phyloP scores from a whole-genome alignment of 2,329 filamentous ascomycete species.

The Colletotrichum endophyticum region DNA sequence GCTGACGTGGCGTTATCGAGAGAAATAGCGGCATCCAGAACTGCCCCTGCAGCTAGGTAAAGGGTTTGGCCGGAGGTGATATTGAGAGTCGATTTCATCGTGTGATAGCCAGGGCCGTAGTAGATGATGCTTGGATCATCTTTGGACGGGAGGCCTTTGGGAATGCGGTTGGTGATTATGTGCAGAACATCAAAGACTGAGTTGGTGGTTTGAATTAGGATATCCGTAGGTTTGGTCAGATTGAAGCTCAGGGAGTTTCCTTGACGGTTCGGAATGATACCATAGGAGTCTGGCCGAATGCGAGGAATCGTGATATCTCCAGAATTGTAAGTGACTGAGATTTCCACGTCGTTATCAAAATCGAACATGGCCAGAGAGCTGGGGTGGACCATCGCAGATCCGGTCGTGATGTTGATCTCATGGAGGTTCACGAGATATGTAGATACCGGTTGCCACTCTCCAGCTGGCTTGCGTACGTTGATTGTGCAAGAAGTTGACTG shows the following conservation, averaged over 20 bases:
- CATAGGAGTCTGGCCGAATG: neutral
- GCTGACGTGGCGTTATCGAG: slow-evolving; percentile 16
- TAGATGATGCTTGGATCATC: slow-evolving; percentile 21
- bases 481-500: neutral
- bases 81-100: slow-evolving; percentile 1
- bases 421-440: neutral
- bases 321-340: neutral
- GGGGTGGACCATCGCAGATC: neutral
- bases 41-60: neutral
- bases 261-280: neutral
- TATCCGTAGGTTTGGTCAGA: neutral
- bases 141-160: neutral
- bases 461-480: neutral
- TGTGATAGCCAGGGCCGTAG: slow-evolving; percentile 27
- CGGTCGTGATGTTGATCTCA: slow-evolving; percentile 1
- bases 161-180: slow-evolving; percentile 24
- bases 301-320: neutral
- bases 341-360: neutral
- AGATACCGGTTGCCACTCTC: neutral
- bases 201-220: slow-evolving; percentile 22
- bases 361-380: neutral
- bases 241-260: neutral
- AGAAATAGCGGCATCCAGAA: neutral
- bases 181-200: slow-evolving; percentile 28
- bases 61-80: slow-evolving; percentile 6